phyloP scores from a whole-genome alignment of 768 basidiomycete species.

The Mycena venus region DNA sequence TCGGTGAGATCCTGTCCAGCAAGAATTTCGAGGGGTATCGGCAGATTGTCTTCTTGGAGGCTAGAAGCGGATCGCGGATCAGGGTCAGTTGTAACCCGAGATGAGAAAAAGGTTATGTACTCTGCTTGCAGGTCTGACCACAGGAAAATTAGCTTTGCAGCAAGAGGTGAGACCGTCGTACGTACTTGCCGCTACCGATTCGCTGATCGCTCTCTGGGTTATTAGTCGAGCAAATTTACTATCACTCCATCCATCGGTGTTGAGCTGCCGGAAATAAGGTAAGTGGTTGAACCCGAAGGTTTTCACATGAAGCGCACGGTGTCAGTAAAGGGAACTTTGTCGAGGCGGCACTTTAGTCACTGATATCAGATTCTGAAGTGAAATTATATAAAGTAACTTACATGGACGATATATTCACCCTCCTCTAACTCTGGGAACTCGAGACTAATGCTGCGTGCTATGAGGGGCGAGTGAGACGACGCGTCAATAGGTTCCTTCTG shows the following conservation, averaged over 20 bases:
- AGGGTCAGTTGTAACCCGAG: neutral
- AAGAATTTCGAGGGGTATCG: slow-evolving; percentile 24
- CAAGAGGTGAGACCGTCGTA: neutral
- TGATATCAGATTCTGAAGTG: no score
- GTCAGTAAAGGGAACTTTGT: slow-evolving; percentile 29
- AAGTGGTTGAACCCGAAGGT: no score
- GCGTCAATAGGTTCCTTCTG: slow-evolving; percentile 32
- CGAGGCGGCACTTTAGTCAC: slow-evolving; percentile 33
- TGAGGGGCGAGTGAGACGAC: slow-evolving; percentile 34
- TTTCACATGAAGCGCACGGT: neutral
- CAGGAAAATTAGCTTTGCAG: neutral
- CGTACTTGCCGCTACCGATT: slow-evolving; percentile 27
- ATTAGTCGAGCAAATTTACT: slow-evolving; percentile 28
- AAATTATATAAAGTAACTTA: neutral
- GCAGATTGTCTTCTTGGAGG: slow-evolving; percentile 11
- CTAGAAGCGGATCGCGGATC: no score
- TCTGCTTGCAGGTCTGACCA: slow-evolving; percentile 8
- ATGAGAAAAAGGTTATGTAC: neutral
- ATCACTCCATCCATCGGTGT: slow-evolving; percentile 21
- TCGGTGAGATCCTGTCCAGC: slow-evolving; percentile 29
- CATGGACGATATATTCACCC: slow-evolving; percentile 33
- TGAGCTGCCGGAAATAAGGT: neutral
- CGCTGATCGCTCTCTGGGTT: slow-evolving; percentile 13
- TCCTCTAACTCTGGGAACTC: slow-evolving; percentile 30
- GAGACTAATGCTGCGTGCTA: slow-evolving; percentile 39